A percentile compares a stretch with the other conserved stretches of the same genome.
Conservation (phyloP, 2,329 filamentous ascomycete genomes). For the Corinectria fuckeliana region DNA sequence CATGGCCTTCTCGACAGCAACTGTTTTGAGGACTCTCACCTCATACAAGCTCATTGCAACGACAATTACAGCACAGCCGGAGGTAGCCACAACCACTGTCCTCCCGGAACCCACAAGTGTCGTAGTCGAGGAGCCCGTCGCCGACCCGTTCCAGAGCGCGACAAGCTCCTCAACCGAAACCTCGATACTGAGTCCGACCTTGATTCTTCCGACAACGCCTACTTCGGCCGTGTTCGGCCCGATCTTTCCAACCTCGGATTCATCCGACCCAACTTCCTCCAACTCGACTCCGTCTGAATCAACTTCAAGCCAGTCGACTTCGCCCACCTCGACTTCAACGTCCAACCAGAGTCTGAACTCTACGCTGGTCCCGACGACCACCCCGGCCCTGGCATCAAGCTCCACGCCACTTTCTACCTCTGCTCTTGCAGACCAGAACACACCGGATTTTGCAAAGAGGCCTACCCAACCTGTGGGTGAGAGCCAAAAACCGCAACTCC, state of each 20-base stretch:
- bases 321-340: conserved; percentile 1
- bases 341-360: background rate
- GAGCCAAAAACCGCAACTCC: background rate
- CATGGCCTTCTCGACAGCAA: conserved; percentile 20
- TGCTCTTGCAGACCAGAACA: background rate
- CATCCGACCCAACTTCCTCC: background rate
- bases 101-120: background rate
- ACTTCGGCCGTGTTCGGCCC: background rate
- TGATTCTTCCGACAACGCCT: background rate
- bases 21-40: conserved; percentile 20
- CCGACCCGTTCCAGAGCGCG: background rate
- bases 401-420: conserved; percentile 15
- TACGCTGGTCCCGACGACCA: background rate
- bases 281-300: conserved; percentile 1
- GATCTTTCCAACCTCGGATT: background rate
- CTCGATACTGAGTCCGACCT: background rate
- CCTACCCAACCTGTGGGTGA: background rate
- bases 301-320: conserved; percentile 20
- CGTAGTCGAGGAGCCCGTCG: background rate
- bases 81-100: conserved; percentile 1
- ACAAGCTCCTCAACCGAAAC: conserved; percentile 12
- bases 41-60: conserved; percentile 11
- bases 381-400: background rate
- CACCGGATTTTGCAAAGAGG: conserved; percentile 7
- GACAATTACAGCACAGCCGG: conserved; percentile 1